Evolutionary conservation across 2,329 filamentous ascomycete species (phyloP), one percentile per base, ranked within the genome.

Genomic region (Pseudogymnoascus destructans): DNA sequence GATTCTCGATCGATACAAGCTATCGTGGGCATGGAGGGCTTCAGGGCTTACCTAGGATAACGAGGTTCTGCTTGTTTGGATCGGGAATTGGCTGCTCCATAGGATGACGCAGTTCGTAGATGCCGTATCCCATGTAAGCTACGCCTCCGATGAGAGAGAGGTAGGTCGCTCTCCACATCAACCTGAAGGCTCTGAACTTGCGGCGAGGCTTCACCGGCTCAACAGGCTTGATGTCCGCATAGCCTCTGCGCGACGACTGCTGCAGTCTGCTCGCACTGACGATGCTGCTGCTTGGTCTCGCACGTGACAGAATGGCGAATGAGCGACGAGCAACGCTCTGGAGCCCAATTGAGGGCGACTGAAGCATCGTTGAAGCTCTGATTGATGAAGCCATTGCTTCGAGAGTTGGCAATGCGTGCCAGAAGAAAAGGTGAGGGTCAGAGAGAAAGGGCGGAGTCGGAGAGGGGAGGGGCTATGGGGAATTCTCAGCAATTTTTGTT

Each of bases 41-140:
- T 59, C 59, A 62, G 61, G 59, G 61, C 74, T 71, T 81, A 96
- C 93, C 93, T 59, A 98, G 81, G 65, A 98, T 84, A 52, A 98
- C 93, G 59, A 98, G 79, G 9, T 91, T 98, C 81, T 98, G 98
- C 86, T 97, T 98, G 67, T 70, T 79, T 59, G 91, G 87, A 73
- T 96, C 89, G 15, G 87, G 84, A 63, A 82, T 77, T 60, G 79
- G 75, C 76, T 97, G 93, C 58, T 91, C 86, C 40, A 79, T 78
- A 8, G 92, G 92, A 72, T 95, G 81, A 67, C 89, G 84, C 70
- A 88, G 83, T 56, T 85, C 76, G 73, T 91, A 96, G 74, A 96
- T 86, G 69, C 81, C 81, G 72, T 93, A 96, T 66, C 79, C 81
- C 60, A 91, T 75, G 70, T 85, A 90, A 63, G 77, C 88, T 40